These are phyloP conservation scores for Neurospora discreta DNA, from an alignment of 495 filamentous ascomycete genomes.

Conservation along the genomic window DNA sequence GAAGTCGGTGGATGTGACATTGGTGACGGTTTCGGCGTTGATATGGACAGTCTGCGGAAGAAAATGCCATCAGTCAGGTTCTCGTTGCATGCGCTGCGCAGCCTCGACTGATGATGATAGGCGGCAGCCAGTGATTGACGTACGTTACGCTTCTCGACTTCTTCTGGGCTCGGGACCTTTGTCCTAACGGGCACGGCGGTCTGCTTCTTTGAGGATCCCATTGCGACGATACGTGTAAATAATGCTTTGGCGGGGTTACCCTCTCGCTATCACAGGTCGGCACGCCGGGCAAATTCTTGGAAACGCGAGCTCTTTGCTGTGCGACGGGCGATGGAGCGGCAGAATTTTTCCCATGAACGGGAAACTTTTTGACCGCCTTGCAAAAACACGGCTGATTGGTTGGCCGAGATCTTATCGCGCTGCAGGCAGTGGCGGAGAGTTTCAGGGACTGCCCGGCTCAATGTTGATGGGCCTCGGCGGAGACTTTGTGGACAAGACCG, in stretches of 20 bases:
- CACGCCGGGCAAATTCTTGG: slow-evolving; percentile 12
- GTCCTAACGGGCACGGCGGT: neutral
- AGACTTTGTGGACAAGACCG: neutral
- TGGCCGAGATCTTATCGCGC: neutral
- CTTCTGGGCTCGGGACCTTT: slow-evolving; percentile 27
- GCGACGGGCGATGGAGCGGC: slow-evolving; percentile 5
- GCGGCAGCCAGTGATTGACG: neutral
- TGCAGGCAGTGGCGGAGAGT: neutral
- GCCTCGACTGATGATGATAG: neutral
- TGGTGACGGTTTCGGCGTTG: slow-evolving; percentile 76
- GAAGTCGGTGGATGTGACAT: slow-evolving; percentile 81
- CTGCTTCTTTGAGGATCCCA: neutral
- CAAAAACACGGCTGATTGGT: neutral
- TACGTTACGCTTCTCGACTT: slow-evolving; percentile 32
- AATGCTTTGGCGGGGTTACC: slow-evolving; percentile 8
- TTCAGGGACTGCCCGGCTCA: neutral
- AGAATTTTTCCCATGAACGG: slow-evolving; percentile 24
- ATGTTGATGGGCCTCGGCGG: neutral
- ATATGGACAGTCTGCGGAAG: slow-evolving; percentile 67
- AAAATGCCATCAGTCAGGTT: neutral
- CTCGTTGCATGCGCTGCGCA: neutral
- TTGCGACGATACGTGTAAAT: neutral
- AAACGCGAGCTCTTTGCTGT: neutral
- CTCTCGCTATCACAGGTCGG: neutral
- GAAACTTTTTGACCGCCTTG: slow-evolving; percentile 18